phyloP scores from a whole-genome alignment of 225 moss, liverwort and hornwort species.

The Bryoerythrophyllum caledonicum region DNA sequence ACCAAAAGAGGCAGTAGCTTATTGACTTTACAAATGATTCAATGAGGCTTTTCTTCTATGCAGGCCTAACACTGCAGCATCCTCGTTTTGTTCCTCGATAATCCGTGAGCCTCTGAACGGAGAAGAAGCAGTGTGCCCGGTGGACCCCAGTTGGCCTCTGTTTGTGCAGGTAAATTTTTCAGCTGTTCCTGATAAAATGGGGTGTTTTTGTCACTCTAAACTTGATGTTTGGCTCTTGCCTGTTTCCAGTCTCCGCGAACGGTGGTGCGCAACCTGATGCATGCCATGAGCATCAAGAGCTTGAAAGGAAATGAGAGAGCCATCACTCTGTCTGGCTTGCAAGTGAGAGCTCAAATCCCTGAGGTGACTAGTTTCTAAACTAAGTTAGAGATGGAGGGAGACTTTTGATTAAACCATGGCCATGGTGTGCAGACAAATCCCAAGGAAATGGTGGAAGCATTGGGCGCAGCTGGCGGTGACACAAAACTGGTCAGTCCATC shows the following conservation, averaged over 20 bases:
- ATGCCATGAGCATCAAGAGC: conserved; percentile 55
- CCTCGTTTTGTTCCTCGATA: conserved; percentile 58
- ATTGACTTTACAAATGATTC: too few relatives aligned
- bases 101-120: conserved; percentile 59
- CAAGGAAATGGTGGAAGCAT: conserved; percentile 58
- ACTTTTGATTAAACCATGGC: conserved; percentile 3
- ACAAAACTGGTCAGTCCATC: conserved; percentile 34
- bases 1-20: not conserved
- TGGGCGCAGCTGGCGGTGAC: conserved; percentile 46
- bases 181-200: not conserved
- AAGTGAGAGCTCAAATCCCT: conserved; percentile 24
- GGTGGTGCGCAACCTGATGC: conserved; percentile 48
- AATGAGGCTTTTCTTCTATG: not conserved
- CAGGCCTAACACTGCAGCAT: conserved; percentile 55
- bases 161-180: conserved; percentile 45
- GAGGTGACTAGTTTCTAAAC: not conserved
- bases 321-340: conserved; percentile 49
- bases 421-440: conserved; percentile 36
- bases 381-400: conserved; percentile 3
- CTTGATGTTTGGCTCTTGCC: not conserved
- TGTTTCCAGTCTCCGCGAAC: conserved; percentile 46
- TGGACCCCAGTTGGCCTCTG: conserved; percentile 45
- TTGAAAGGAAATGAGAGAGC: conserved; percentile 50
- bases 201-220: not conserved
- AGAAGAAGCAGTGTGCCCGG: conserved; percentile 47